Evolutionary conservation across 2,329 filamentous ascomycete species (phyloP), one percentile per base, ranked within the genome.

Genomic region (Graphilbum sp.): DNA sequence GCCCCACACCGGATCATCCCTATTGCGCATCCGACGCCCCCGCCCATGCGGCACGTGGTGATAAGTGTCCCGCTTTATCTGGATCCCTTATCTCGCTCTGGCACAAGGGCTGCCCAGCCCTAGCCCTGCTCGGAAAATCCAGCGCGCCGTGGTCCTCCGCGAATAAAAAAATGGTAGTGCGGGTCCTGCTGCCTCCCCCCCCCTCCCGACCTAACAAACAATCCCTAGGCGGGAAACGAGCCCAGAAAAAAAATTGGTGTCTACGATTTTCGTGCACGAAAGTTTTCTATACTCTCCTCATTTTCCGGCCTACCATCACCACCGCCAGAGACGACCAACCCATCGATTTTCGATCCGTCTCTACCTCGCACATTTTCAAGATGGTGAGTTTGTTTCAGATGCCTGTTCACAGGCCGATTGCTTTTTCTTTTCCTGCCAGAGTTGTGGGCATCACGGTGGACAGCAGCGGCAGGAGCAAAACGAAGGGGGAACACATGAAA

Each of bases 91-190:
- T n/a, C n/a, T 10, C 2, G 2, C 3, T 20, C 15, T 17, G 36
- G 38, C 5, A n/a, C 7, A n/a, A 45, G 44, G 43, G 44, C 38
- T 42, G 37, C 15, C 30, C 41, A 46, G 41, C 45, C 45, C 45
- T 46, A 46, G 43, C 44, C 43, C 39, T 39, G 27, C 33, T 20
- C 23, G 16, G 39, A 39, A 39, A 39, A 43, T 35, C 13, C 15
- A 27, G 12, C n/a, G 9, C 12, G 32, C 33, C 23, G 27, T 29
- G 27, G 4, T 41, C 23, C n/a, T n/a, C n/a, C n/a, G n/a, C 23
- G 23, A 25, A 38, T 41, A 41, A 25, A 39, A 44, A 41, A 36
- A 37, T 40, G 35, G 30, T 18, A 27, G 31, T 32, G 40, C 37
- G 40, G 30, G 42, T 19, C n/a, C n/a, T n/a, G n/a, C n/a, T n/a